Conservation (phyloP, 1,139 yeast species). For the Suhomyces bokatorum region DNA sequence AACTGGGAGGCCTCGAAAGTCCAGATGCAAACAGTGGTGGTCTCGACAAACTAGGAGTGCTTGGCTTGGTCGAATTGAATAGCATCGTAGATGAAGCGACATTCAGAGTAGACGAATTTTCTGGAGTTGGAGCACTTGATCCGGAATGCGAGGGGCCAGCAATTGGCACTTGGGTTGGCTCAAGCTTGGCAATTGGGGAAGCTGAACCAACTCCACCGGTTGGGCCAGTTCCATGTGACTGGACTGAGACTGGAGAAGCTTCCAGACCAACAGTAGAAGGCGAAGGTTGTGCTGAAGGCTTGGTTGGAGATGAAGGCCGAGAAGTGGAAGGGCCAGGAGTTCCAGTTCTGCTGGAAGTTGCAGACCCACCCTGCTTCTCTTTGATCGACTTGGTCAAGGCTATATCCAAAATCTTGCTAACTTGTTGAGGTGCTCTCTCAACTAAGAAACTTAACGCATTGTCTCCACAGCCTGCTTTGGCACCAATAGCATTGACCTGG, state of each 20-base stretch:
- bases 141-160: too few relatives aligned
- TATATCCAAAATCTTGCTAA: slow-evolving; percentile 77
- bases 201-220: too few relatives aligned
- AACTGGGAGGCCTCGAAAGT: slow-evolving; percentile 18
- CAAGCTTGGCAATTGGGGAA: too few relatives aligned
- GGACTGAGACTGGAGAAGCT: neutral
- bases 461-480: slow-evolving; percentile 78
- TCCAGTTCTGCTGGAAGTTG: slow-evolving; percentile 28
- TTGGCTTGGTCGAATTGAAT: slow-evolving; percentile 4
- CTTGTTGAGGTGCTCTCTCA: slow-evolving; percentile 85
- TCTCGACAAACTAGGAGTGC: slow-evolving; percentile 6
- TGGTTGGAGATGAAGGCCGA: slow-evolving; percentile 8
- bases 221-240: too few relatives aligned
- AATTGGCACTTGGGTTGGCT: too few relatives aligned
- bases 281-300: neutral
- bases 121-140: neutral
- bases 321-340: slow-evolving; percentile 27
- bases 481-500: slow-evolving; percentile 84
- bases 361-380: slow-evolving; percentile 44
- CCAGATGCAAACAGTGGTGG: slow-evolving; percentile 15
- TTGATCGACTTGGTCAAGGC: slow-evolving; percentile 80
- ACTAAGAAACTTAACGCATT: slow-evolving; percentile 78
- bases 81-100: neutral
- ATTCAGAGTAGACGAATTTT: neutral
- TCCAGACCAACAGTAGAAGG: neutral